Evolutionary conservation across 176 grass and related monocot species (phyloP), one percentile per base, ranked within the genome.

Genomic region (Lolium multiflorum): DNA sequence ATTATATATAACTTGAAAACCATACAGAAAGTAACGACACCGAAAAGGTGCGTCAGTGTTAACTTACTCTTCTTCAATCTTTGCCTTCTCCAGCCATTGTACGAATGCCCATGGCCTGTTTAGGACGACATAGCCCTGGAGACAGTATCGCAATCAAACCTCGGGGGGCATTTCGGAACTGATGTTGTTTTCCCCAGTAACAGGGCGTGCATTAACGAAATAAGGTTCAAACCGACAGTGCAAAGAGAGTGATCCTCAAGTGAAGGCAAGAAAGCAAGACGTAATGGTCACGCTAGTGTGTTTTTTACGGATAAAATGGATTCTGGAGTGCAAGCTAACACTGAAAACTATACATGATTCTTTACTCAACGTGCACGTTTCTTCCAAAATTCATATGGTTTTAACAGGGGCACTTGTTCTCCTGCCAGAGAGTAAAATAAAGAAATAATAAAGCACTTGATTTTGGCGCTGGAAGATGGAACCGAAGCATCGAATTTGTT

Each of bases 41-140:
- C 9, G 28, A 43, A 14, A 79, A 9, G 18, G 18, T 10, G 58
- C 0, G 28, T 31, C 4, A 12, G 11, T 13, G 43, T 81, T 55
- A 47, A 87, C 94, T 86, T 85, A 99, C 97, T 99, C 97, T 80
- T 99, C 97, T 84, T 94, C 79, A 64, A 99, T 94, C 24, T 88
- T 90, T 80, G 92, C 92, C 73, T 94, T 94, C 88, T 93, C 65
- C 79, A 99, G 90, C 97, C 97, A 99, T 71, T 99, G 97, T 39
- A 99, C 94, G 89, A 99, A 99, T 37, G 97, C 94, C 93, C 92
- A 99, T 47, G 97, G 97, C 82, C 97, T 94, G 67, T 99, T 96
- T 70, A 99, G 84, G 57, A 99, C 94, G 60, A 99, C 58, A 62
- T 99, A 99, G 31, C 97, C 97, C 97, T 99, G 85, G 52, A 91